Base-by-base conservation (phyloP, 225 moss, liverwort and hornwort genomes). In the Antitrichia curtipendula region DNA sequence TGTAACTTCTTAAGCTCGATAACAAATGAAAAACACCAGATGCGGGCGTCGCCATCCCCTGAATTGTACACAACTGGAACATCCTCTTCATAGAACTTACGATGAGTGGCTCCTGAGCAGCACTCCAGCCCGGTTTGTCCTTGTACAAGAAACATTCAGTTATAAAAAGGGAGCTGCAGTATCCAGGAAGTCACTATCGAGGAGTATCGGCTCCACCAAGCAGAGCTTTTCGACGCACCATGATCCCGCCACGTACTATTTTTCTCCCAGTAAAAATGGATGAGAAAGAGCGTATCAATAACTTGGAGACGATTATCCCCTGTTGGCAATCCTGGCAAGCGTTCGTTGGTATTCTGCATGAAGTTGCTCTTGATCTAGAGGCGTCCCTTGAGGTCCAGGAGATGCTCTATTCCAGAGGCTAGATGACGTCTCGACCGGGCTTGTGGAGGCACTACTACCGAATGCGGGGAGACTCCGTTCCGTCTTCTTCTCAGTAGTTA, bases 401-500 rank as follows among this genome's bases (percentile, higher is more conserved):
- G 87, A 84, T 54, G 81, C 70, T 74, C 84, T 90, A 53, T 86
- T 92, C 86, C 87, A 89, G 49, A 64, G 78, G 20, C 80, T 75
- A 56, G 92, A 84, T 82, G 90, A 84, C 62, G 70, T 89, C 41
- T 85, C 87, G 49, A 85, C 83, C 43, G 92, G 87, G 47, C 87
- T 90, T 56, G 91, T 88, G 49, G 92, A 88, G 58, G 84, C 84
- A 91, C 92, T 90, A 28, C 92, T 89, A 17, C 88, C 94, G 53
- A 89, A 89, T 68, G 89, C 92, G 49, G 95, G 92, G 78, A 98
- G 74, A 36, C 94, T 91, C 90, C 95, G 94, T 72, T 98, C 87
- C 60, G 84, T 63, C 88, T 89, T 93, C 90, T 93, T 93, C 81
- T 96, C 96, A 34, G 89, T 89, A 71, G 90, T 90, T 87, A 96